phyloP scores from a whole-genome alignment of 1,139 yeast genomes.

The Hyphopichia burtonii region DNA sequence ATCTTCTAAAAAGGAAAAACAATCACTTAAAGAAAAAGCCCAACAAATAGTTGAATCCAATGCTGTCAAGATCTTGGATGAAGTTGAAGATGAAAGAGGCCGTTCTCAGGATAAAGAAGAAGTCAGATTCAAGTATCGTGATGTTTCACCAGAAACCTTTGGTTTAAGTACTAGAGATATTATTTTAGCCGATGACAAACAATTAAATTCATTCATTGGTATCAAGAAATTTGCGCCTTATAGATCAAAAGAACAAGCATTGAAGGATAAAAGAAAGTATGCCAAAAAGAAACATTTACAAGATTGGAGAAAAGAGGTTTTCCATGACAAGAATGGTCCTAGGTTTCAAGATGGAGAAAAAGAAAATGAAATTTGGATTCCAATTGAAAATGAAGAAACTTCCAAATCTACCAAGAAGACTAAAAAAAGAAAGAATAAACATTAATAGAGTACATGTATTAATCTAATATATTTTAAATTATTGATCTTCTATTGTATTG shows the following conservation, averaged over 20 bases:
- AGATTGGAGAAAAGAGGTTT: slow-evolving; percentile 88
- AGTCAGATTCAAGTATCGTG: slow-evolving; percentile 77
- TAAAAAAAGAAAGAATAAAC: neutral
- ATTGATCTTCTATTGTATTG: neutral
- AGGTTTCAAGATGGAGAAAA: slow-evolving; percentile 29
- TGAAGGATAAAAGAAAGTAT: slow-evolving; percentile 80
- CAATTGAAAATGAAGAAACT: slow-evolving; percentile 14
- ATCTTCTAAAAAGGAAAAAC: slow-evolving; percentile 61
- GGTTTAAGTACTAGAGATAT: slow-evolving; percentile 88
- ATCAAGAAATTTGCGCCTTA: slow-evolving; percentile 93
- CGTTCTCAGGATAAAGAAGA: slow-evolving; percentile 43
- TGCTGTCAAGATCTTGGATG: slow-evolving; percentile 49
- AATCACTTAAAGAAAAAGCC: slow-evolving; percentile 63
- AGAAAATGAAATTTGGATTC: slow-evolving; percentile 41
- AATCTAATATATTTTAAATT: neutral
- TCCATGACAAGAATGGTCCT: slow-evolving; percentile 65
- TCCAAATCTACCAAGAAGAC: neutral
- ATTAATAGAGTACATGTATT: neutral
- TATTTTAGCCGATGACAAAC: slow-evolving; percentile 82
- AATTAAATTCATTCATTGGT: slow-evolving; percentile 80
- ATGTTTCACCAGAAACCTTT: slow-evolving; percentile 91
- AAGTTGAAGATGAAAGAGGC: slow-evolving; percentile 63
- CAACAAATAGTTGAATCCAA: slow-evolving; percentile 62
- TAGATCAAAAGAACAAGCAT: slow-evolving; percentile 68
- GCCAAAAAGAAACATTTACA: slow-evolving; percentile 79